Base-by-base conservation (phyloP, 495 filamentous ascomycete species). In the Hypomontagnella monticulosa region DNA sequence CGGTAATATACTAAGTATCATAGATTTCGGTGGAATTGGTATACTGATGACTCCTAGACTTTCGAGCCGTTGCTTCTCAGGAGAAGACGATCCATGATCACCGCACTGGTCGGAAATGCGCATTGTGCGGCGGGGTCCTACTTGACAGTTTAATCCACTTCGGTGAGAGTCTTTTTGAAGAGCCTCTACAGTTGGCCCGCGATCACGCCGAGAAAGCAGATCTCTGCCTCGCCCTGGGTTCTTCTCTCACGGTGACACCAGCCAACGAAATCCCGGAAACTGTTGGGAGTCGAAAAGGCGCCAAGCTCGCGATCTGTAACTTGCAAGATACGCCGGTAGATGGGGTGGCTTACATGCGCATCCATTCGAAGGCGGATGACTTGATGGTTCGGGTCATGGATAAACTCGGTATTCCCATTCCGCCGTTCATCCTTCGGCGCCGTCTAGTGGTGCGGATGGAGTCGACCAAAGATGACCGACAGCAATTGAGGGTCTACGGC, bases 81-180 rank as follows among this genome's bases (percentile, higher is more conserved):
- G 71, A 76, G 20, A 80, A 74, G 47, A 71, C 74, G 3, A 68
- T 77, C 33, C 73, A 71, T 41, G 78, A 82, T 41, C 80, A 80
- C 58, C 78, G 79, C 41, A 82, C 78, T 2, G 76, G 78, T 8
- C 76, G 79, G 4, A 78, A 78, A 52, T 81, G 78, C 53, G 64
- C 67, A 12, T 15, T 52, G 12, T 80, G 78, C 62, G 55, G 57
- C 14, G 77, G 76, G 4, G 38, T 43, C 2, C 67, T 82, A 1
- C 69, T 71, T 18, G 80, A 82, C 53, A 82, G 55, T 55, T 80
- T 81, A 62, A 71, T 80, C 65, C 80, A 81, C 55, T 81, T 82
- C 57, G 72, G 70, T 57, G 79, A 81, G 58, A 15, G 38, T 7
- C 70, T 82, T 1, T 64, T 57, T 1, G 71, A 47, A 12, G 57